These are phyloP conservation scores for Fusarium devonianum DNA, from an alignment of 2,329 filamentous ascomycete genomes.

Conservation along the genomic window DNA sequence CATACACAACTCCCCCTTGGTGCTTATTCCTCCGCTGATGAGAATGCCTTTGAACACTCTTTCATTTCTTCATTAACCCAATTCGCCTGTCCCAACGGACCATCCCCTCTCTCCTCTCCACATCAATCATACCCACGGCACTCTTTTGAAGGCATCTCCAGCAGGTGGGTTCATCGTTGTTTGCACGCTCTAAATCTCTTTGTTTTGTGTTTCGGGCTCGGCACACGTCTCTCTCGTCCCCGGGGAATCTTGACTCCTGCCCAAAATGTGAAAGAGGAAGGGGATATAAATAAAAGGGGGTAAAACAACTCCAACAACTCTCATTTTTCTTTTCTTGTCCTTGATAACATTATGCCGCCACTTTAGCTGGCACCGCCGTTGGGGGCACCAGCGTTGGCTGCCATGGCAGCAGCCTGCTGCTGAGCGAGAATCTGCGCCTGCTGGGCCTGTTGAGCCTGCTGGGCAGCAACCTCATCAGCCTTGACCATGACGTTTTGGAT, in stretches of 20 bases:
- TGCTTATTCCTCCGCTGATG: slow-evolving; percentile 11
- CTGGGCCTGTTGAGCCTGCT: slow-evolving; percentile 41
- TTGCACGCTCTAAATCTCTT: slow-evolving; percentile 43
- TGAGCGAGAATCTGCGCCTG: slow-evolving; percentile 41
- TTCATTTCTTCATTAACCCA: slow-evolving; percentile 2
- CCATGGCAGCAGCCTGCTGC: slow-evolving; percentile 39
- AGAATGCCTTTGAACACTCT: slow-evolving; percentile 3
- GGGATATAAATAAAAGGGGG: slow-evolving; percentile 41
- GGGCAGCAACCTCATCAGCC: slow-evolving; percentile 53
- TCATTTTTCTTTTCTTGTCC: too few species aligned
- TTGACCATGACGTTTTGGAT: slow-evolving; percentile 80
- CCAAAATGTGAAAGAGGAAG: slow-evolving; percentile 38
- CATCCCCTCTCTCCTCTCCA: slow-evolving; percentile 21
- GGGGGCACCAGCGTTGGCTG: slow-evolving; percentile 27
- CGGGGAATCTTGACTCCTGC: slow-evolving; percentile 42
- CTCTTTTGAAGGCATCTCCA: slow-evolving; percentile 36
- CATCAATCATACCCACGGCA: slow-evolving; percentile 38
- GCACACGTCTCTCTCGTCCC: slow-evolving; percentile 38
- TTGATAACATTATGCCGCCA: slow-evolving; percentile 7
- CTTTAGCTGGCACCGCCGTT: slow-evolving; percentile 41
- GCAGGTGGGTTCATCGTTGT: slow-evolving; percentile 39
- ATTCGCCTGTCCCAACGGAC: not conserved
- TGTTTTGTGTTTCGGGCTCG: slow-evolving; percentile 41
- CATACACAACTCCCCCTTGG: slow-evolving; percentile 12
- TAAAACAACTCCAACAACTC: slow-evolving; percentile 36